phyloP scores from a whole-genome alignment of 139 green algal species.

The Pseudopediastrum boryanum region DNA sequence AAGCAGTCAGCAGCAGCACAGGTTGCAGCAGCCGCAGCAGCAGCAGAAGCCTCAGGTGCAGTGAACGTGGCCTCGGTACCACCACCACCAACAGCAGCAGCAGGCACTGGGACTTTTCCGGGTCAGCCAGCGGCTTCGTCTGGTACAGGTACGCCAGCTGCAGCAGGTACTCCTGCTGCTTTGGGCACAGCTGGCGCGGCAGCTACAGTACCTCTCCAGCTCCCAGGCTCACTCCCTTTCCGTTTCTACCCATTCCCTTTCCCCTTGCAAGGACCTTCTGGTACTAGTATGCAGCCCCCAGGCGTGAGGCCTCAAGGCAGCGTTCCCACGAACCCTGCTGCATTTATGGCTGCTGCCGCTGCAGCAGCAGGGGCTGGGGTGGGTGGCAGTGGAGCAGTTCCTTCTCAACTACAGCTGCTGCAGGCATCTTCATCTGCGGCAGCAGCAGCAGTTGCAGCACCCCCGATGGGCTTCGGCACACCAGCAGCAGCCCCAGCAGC shows the following conservation, averaged over 20 bases:
- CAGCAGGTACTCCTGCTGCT: too few species aligned
- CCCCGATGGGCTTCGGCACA: conserved; percentile 10
- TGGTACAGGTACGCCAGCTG: too few species aligned
- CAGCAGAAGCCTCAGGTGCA: not conserved
- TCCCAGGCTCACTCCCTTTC: too few species aligned
- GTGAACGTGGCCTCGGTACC: not conserved
- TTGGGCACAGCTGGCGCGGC: too few species aligned
- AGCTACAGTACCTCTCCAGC: too few species aligned
- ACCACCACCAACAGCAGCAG: conserved; percentile 1
- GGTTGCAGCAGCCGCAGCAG: not conserved
- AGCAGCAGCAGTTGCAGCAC: conserved; percentile 17
- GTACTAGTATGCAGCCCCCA: too few species aligned
- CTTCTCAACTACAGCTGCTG: not conserved
- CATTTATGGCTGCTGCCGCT: not conserved
- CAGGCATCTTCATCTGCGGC: not conserved
- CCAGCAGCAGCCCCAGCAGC: not conserved
- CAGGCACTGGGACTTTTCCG: too few species aligned
- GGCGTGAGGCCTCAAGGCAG: too few species aligned
- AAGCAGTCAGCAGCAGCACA: conserved; percentile 9
- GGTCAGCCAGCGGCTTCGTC: too few species aligned
- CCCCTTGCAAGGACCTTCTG: too few species aligned
- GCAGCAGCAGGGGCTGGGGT: not conserved
- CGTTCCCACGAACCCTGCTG: too few species aligned
- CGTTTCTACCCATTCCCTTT: too few species aligned
- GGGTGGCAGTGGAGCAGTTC: not conserved